Conservation (phyloP, 345 rosid genomes). For the Lumnitzera littorea region DNA sequence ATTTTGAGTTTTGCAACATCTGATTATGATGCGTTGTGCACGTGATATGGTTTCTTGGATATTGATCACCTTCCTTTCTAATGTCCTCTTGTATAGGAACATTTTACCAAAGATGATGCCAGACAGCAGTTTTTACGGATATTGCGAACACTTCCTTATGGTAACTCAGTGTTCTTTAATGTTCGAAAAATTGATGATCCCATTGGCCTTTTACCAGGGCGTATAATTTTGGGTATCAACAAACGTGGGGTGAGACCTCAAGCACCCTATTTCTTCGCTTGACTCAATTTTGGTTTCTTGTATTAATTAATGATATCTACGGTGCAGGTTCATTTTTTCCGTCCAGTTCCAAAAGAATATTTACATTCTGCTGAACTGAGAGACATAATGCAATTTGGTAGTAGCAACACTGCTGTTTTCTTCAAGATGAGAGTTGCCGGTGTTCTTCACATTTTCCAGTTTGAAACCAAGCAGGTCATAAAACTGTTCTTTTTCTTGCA, state of each 20-base stretch:
- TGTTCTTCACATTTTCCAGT: conserved; percentile 93
- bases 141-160: conserved; percentile 77
- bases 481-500: not conserved
- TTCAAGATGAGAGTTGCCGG: conserved; percentile 99
- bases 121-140: conserved; percentile 88
- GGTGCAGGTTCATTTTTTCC: conserved; percentile 82
- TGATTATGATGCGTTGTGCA: no score
- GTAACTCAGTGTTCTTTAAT: conserved; percentile 86
- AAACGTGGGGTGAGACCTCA: conserved; percentile 79
- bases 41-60: no score
- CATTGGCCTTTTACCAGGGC: conserved; percentile 90
- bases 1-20: no score
- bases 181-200: conserved; percentile 99
- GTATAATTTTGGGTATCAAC: conserved; percentile 88
- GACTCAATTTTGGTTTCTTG: not conserved
- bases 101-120: conserved; percentile 89
- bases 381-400: conserved; percentile 99
- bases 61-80: conserved; percentile 4
- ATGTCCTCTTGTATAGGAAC: conserved; percentile 45
- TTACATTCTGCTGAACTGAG: conserved; percentile 91
- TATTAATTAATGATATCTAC: conserved; percentile 1
- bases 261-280: not conserved
- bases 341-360: conserved; percentile 96
- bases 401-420: conserved; percentile 95
- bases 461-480: conserved; percentile 93